Conservation (phyloP, 2,329 filamentous ascomycete species). For the Tolypocladium tundrense region DNA sequence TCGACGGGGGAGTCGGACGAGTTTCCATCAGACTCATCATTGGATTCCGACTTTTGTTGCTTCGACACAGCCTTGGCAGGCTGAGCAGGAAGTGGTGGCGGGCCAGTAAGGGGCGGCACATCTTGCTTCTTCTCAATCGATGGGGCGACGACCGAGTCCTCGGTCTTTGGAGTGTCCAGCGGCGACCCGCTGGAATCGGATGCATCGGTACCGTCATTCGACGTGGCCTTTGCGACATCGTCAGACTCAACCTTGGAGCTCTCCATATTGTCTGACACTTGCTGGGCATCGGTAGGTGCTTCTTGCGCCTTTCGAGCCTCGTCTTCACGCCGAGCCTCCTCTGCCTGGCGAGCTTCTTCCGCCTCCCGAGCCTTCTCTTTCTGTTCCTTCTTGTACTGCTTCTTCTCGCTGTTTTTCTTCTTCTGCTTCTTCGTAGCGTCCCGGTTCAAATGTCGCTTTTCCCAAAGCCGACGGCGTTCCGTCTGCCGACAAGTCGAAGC, state of each 20-base stretch:
- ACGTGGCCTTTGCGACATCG: constrained; percentile 7
- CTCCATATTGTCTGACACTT: too few species aligned
- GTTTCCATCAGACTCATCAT: constrained; percentile 38
- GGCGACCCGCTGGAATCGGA: constrained; percentile 22
- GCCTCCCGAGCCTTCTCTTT: constrained; percentile 14
- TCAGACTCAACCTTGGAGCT: neutral
- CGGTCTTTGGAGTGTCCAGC: constrained; percentile 19
- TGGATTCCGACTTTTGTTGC: constrained; percentile 10
- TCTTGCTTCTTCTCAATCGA: constrained; percentile 21
- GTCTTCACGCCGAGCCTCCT: neutral
- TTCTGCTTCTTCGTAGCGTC: constrained; percentile 30
- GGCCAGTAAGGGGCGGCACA: constrained; percentile 17
- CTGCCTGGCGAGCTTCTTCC: constrained; percentile 1
- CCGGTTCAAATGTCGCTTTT: constrained; percentile 34
- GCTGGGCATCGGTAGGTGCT: neutral
- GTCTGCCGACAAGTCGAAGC: constrained; percentile 33
- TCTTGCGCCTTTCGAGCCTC: constrained; percentile 4
- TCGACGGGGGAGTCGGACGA: constrained; percentile 50
- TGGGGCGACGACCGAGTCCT: constrained; percentile 13
- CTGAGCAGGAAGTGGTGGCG: constrained; percentile 10
- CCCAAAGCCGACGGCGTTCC: constrained; percentile 38
- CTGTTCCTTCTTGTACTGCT: constrained; percentile 16
- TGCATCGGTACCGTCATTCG: constrained; percentile 11
- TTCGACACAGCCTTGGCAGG: constrained; percentile 3
- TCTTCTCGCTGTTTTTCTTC: constrained; percentile 27